Percentiles rank a stretch among this genome's conserved stretches.
Evolutionary conservation across 2,329 filamentous ascomycete species (phyloP).

Genomic region (Penicillium sp.): DNA sequence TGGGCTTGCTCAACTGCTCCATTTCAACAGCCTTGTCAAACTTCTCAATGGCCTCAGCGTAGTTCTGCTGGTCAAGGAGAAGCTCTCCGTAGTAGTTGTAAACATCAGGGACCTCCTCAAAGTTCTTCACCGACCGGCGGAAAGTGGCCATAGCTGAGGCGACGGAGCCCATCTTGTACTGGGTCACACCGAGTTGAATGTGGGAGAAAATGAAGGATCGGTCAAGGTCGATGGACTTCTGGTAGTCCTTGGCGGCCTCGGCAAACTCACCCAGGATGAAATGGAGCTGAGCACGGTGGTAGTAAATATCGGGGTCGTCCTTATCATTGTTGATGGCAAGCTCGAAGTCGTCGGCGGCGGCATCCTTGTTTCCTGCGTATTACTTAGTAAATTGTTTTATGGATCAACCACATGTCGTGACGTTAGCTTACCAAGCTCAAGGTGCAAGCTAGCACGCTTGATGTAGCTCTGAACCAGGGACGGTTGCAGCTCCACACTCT

Average conservation of each 20-base stretch:
- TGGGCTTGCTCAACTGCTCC: constrained; percentile 91
- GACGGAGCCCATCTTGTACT: constrained; percentile 99
- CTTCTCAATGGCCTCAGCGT: constrained; percentile 91
- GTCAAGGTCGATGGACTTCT: constrained; percentile 98
- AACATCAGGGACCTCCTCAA: constrained; percentile 91
- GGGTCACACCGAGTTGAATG: constrained; percentile 97
- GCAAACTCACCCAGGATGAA: constrained; percentile 95
- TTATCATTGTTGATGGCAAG: constrained; percentile 81
- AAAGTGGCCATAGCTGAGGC: constrained; percentile 99
- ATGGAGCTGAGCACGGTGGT: constrained; percentile 96
- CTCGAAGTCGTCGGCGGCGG: constrained; percentile 83
- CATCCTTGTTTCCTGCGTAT: constrained; percentile 71
- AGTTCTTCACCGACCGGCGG: constrained; percentile 96
- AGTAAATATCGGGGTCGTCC: constrained; percentile 94
- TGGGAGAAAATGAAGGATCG: constrained; percentile 97
- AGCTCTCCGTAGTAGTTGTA: constrained; percentile 99
- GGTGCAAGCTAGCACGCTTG: constrained; percentile 96
- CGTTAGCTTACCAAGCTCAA: constrained; percentile 74
- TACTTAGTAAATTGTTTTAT: background rate
- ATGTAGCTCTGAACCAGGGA: constrained; percentile 94
- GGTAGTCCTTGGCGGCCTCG: constrained; percentile 96
- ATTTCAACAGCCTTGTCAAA: constrained; percentile 98
- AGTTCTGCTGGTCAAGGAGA: constrained; percentile 94
- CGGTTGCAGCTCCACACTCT: constrained; percentile 87
- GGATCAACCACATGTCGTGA: background rate